Percentiles rank a stretch among this genome's conserved stretches.
Evolutionary conservation across 202 grass and related monocot species (phyloP).

Genomic region (Musa balbisiana): DNA sequence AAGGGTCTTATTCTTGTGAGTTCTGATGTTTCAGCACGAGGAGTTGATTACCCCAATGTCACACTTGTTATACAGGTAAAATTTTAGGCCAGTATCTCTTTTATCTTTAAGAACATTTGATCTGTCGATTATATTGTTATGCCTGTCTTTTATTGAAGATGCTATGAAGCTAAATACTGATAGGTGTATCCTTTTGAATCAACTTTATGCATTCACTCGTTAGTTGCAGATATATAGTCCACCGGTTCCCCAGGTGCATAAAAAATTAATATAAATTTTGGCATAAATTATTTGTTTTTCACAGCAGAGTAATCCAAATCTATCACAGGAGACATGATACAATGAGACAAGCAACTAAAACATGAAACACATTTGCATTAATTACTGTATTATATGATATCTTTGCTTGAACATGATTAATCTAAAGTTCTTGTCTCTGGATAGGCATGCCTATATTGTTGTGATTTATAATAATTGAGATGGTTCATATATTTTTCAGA

Average conservation of each 20-base stretch:
- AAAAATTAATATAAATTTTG: background rate
- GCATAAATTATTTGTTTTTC: background rate
- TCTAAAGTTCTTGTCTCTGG: background rate
- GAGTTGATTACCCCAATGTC: slow-evolving; percentile 97
- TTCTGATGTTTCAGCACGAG: slow-evolving; percentile 87
- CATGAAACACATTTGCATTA: too few relatives aligned
- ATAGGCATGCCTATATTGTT: background rate
- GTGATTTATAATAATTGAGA: background rate
- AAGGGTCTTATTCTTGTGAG: slow-evolving; percentile 98
- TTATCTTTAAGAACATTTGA: background rate
- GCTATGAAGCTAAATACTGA: background rate
- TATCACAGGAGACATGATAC: background rate
- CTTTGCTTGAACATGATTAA: background rate
- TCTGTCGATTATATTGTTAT: background rate
- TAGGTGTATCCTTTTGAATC: background rate
- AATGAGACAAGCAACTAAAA: too few relatives aligned
- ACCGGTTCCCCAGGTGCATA: background rate
- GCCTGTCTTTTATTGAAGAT: background rate
- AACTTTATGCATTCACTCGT: background rate
- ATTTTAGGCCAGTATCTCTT: slow-evolving; percentile 6
- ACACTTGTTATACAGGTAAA: slow-evolving; percentile 93
- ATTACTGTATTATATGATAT: too few relatives aligned
- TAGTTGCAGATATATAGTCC: background rate
- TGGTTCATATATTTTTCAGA: background rate
- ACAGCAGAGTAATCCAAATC: background rate